phyloP scores from a whole-genome alignment of 129 eudicot genomes.

The carrot (Daucus carota) region DH1_v3.0 NC_030385.2:26459501-26460000 shows the following conservation, averaged over 20 bases:
- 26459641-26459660: conserved; percentile 61
- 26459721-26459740: conserved; percentile 81
- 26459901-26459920: neutral
- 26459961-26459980: neutral
- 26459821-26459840: conserved; percentile 79
- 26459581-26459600: conserved; percentile 84
- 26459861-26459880: conserved; percentile 20
- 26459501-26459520: conserved; percentile 93
- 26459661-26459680: conserved; percentile 64
- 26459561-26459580: conserved; percentile 87
- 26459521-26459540: conserved; percentile 78
- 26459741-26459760: conserved; percentile 78
- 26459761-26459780: conserved; percentile 92
- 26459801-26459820: conserved; percentile 94
- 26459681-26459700: conserved; percentile 92
- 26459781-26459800: conserved; percentile 89
- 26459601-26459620: conserved; percentile 90
- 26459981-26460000: too few species aligned
- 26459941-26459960: neutral
- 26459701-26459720: conserved; percentile 94
- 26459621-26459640: conserved; percentile 57
- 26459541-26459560: conserved; percentile 90
- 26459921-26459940: neutral
- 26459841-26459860: conserved; percentile 73
- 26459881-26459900: neutral